Evolutionary conservation across 345 rosid species (phyloP), one percentile per base, ranked within the genome.

Genomic region (Citrus unshiu): DNA sequence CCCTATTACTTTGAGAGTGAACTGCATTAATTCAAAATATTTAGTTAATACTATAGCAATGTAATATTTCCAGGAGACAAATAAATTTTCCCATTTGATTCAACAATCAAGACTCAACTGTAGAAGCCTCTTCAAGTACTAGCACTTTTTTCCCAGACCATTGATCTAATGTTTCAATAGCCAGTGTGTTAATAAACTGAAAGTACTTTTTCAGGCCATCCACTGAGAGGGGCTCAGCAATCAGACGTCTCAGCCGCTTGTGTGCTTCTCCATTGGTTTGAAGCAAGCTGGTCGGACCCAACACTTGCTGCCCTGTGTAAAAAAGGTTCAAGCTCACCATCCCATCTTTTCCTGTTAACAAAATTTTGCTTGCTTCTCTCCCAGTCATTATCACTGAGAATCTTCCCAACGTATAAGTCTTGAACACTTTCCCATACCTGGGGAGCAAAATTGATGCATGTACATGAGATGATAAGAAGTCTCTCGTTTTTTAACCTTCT

Each of bases 341-440:
- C 77, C 95, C 93, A 59, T 91, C 92, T 87, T 91, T 90, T 6
- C 95, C 93, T 16, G 95, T 86, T 56, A 91, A 77, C 83, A 91
- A 71, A 57, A 88, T 91, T 83, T 88, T 88, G 84, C 89, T 81
- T 58, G 92, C 90, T 84, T 88, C 93, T 79, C 93, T 85, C n/a
- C 93, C 92, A 0, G 92, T 90, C 93, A 86, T 87, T 84, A 90
- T 84, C 10, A 90, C 88, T 0, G 86, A 85, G 80, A 61, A 87
- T 77, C 95, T 88, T 68, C 93, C 93, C 85, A 88, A 77, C 25
- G 85, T 86, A 59, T 40, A 80, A 40, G 84, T 85, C 85, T 90
- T 90, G 89, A 88, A 91, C 54, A 90, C 92, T 81, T 91, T 87
- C 1, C 95, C 93, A 60, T 86, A 91, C 86, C 95, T 90, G 77